Evolutionary conservation across 257 asterid species (phyloP).

Genomic region (Agastache rugosa): DNA sequence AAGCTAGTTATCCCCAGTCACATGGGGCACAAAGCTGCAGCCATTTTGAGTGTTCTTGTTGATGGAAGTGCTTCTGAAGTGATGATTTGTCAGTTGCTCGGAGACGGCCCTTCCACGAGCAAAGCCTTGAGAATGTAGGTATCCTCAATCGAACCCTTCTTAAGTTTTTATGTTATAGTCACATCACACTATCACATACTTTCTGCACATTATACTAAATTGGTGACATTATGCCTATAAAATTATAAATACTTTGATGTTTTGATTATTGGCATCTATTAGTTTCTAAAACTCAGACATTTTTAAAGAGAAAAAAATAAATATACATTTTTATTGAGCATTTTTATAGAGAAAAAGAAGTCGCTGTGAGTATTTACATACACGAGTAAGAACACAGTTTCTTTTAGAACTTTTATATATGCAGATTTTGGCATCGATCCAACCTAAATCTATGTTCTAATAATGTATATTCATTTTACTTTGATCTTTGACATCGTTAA

Average conservation of each 20-base stretch:
- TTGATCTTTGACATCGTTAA: too few species aligned
- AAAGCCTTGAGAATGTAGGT: slow-evolving; percentile 93
- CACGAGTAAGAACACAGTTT: too few species aligned
- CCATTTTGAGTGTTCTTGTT: slow-evolving; percentile 66
- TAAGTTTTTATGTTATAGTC: slow-evolving; percentile 15
- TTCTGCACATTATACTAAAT: slow-evolving; percentile 8
- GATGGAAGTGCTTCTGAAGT: slow-evolving; percentile 81
- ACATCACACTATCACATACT: not conserved
- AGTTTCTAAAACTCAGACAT: slow-evolving; percentile 23
- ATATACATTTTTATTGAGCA: too few species aligned
- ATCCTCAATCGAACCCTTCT: slow-evolving; percentile 17
- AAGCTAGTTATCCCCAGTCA: slow-evolving; percentile 55
- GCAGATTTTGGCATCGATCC: too few species aligned
- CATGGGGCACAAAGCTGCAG: slow-evolving; percentile 71
- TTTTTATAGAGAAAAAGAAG: too few species aligned
- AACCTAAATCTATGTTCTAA: too few species aligned
- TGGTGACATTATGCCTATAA: not conserved
- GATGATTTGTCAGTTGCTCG: slow-evolving; percentile 81
- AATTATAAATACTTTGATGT: not conserved
- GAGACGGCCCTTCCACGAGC: slow-evolving; percentile 98
- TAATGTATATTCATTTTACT: too few species aligned
- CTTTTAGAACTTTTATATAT: too few species aligned
- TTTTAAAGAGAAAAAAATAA: too few species aligned
- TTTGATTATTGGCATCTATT: not conserved
- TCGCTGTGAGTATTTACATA: too few species aligned